Evolutionary conservation across 1,284 basidiomycete species (phyloP).

Genomic region (Ustilago tritici): DNA sequence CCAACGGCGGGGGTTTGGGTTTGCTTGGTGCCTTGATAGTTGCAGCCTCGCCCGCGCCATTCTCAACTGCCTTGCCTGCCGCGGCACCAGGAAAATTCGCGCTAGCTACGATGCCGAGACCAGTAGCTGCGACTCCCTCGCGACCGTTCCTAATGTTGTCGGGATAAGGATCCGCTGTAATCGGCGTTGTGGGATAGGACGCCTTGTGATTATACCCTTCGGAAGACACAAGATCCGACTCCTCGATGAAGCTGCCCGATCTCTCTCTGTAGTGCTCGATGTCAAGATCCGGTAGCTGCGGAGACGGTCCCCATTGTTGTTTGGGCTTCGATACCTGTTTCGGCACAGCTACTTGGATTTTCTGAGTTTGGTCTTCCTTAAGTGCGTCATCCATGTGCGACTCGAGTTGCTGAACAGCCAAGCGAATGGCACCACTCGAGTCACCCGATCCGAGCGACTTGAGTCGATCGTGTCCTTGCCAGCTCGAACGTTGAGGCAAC

Average conservation of each 20-base stretch:
- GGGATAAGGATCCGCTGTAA: not conserved
- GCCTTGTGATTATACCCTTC: not conserved
- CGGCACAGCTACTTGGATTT: conserved; percentile 13
- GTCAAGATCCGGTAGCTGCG: conserved; percentile 51
- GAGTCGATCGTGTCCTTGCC: conserved; percentile 33
- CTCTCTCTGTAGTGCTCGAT: conserved; percentile 40
- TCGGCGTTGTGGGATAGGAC: conserved; percentile 5
- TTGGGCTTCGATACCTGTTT: conserved; percentile 11
- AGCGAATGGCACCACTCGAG: conserved; percentile 33
- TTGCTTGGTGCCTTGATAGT: not conserved
- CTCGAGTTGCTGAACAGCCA: conserved; percentile 52
- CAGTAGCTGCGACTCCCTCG: conserved; percentile 1
- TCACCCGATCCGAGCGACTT: conserved; percentile 36
- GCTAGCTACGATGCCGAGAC: conserved; percentile 22
- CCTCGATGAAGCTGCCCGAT: conserved; percentile 55
- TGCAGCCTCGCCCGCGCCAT: not conserved
- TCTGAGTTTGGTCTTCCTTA: conserved; percentile 32
- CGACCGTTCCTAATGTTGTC: not conserved
- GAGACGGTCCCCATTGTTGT: conserved; percentile 52
- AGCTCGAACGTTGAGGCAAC: conserved; percentile 47
- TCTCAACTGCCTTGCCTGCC: not conserved
- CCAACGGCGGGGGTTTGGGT: conserved; percentile 5
- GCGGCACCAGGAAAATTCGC: not conserved
- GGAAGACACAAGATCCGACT: conserved; percentile 27
- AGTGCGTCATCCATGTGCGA: conserved; percentile 57